phyloP scores from a whole-genome alignment of 495 filamentous ascomycete species.

The Penicillium desertorum region DNA sequence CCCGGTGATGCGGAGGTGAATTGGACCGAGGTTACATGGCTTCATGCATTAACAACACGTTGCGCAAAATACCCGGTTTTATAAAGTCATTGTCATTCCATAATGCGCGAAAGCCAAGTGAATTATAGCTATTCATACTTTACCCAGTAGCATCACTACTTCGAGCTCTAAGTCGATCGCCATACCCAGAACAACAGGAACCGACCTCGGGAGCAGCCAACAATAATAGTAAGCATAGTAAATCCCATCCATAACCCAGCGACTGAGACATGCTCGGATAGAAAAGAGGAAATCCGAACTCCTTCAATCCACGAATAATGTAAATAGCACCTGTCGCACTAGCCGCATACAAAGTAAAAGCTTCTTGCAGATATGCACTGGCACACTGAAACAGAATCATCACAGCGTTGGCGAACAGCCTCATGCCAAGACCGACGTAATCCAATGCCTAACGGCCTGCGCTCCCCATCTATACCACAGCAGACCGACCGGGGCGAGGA shows the following conservation, averaged over 20 bases:
- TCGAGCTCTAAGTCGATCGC: conserved; percentile 6
- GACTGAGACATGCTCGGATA: conserved; percentile 53
- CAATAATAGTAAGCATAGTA: conserved; percentile 47
- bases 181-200: conserved; percentile 45
- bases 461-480: conserved; percentile 65
- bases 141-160: conserved; percentile 4
- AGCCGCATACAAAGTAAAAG: conserved; percentile 65
- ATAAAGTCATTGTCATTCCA: not conserved
- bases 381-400: conserved; percentile 62
- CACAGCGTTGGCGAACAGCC: conserved; percentile 50
- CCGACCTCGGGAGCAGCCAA: conserved; percentile 37
- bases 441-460: conserved; percentile 56
- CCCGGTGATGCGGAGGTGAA: not conserved
- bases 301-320: conserved; percentile 58
- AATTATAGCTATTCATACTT: not conserved
- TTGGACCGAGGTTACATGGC: not conserved
- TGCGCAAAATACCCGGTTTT: not conserved
- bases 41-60: not conserved
- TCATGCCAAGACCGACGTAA: conserved; percentile 62
- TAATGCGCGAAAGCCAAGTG: not conserved
- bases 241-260: conserved; percentile 52
- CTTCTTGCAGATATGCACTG: conserved; percentile 64
- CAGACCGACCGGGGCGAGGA: conserved; percentile 58
- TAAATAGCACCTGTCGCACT: conserved; percentile 60
- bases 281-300: conserved; percentile 68